Evolutionary conservation across 495 filamentous ascomycete species (phyloP).

Genomic region (Trichoderma orchidacearum): DNA sequence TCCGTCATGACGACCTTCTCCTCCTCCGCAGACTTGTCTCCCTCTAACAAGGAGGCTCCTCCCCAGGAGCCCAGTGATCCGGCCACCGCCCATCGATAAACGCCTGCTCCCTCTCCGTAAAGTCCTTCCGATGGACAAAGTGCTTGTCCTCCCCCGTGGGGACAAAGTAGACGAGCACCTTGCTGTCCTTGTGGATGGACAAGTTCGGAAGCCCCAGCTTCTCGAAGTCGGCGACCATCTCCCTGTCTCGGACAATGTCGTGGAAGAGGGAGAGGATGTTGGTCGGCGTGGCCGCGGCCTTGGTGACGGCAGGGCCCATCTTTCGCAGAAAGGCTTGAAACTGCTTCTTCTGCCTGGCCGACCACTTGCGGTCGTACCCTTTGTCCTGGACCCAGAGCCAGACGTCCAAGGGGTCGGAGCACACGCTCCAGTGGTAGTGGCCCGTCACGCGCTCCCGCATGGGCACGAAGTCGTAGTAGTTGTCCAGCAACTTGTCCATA

Average conservation of each 20-base stretch:
- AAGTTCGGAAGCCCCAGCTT: not conserved
- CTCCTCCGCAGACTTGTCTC: not conserved
- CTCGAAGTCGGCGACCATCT: no score
- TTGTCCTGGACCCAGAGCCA: not conserved
- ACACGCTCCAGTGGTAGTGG: not conserved
- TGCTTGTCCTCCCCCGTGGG: not conserved
- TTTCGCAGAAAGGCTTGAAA: not conserved
- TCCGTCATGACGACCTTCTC: not conserved
- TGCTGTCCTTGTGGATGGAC: not conserved
- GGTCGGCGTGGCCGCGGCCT: not conserved
- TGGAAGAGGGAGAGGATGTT: no score
- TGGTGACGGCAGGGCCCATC: not conserved
- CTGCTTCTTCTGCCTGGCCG: not conserved
- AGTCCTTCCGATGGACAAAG: not conserved
- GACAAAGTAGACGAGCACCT: not conserved
- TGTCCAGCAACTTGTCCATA: not conserved
- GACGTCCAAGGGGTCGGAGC: not conserved
- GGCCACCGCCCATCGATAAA: not conserved
- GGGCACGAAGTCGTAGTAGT: not conserved
- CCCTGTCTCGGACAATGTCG: no score
- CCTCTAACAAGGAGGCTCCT: not conserved
- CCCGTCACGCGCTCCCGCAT: not conserved
- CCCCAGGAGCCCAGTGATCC: not conserved
- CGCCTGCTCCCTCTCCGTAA: not conserved
- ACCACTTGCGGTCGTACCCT: not conserved